phyloP scores from a whole-genome alignment of 2,329 filamentous ascomycete genomes.

The Fusarium napiforme region DNA sequence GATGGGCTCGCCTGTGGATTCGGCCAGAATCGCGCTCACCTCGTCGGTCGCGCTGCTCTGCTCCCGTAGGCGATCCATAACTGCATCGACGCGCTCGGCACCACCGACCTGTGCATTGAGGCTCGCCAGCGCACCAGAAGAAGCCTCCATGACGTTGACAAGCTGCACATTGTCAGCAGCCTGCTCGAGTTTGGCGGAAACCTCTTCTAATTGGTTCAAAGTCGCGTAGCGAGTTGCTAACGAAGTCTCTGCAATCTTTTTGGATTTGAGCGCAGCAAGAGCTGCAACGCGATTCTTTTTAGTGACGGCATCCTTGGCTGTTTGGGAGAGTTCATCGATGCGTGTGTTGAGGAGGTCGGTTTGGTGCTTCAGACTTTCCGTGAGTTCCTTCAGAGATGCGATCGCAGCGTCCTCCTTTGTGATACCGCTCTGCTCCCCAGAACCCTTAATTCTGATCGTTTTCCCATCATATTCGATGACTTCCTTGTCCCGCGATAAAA shows the following conservation, averaged over 20 bases:
- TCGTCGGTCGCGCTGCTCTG: slow-evolving; percentile 88
- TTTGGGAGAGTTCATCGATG: slow-evolving; percentile 70
- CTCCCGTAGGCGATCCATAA: slow-evolving; percentile 79
- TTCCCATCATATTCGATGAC: slow-evolving; percentile 69
- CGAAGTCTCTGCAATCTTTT: slow-evolving; percentile 82
- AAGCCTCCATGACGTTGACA: slow-evolving; percentile 83
- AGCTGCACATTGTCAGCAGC: slow-evolving; percentile 87
- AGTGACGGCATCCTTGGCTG: slow-evolving; percentile 76
- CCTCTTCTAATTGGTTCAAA: slow-evolving; percentile 83
- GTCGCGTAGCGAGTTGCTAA: slow-evolving; percentile 78
- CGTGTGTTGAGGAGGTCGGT: slow-evolving; percentile 74
- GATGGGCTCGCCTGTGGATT: slow-evolving; percentile 63
- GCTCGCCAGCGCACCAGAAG: slow-evolving; percentile 74
- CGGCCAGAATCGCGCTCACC: slow-evolving; percentile 79
- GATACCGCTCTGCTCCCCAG: slow-evolving; percentile 64
- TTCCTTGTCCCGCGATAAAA: slow-evolving; percentile 74
- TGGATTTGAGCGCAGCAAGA: slow-evolving; percentile 80
- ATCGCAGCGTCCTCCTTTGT: slow-evolving; percentile 84
- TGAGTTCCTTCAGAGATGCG: slow-evolving; percentile 83
- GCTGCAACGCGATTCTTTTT: slow-evolving; percentile 80
- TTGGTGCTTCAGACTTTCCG: slow-evolving; percentile 78
- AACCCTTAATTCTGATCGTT: slow-evolving; percentile 78
- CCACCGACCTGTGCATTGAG: slow-evolving; percentile 84
- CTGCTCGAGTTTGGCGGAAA: slow-evolving; percentile 85
- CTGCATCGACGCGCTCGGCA: slow-evolving; percentile 76